Evolutionary conservation across 1,284 basidiomycete genomes (phyloP).

Genomic region (Marasmius fiardii): DNA sequence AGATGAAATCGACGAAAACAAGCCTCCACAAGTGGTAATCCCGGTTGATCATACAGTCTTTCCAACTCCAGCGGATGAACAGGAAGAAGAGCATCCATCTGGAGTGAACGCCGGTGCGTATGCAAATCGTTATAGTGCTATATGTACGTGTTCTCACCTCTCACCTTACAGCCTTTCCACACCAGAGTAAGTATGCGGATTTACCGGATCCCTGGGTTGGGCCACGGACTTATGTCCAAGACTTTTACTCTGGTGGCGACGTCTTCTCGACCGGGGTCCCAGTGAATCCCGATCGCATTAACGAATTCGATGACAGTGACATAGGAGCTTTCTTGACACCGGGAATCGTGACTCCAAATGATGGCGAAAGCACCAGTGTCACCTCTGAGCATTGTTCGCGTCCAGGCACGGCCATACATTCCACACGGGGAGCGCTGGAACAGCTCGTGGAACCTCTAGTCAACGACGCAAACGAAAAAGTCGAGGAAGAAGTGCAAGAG

Average conservation of each 20-base stretch:
- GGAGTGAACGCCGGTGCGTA: conserved; percentile 17
- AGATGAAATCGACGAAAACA: conserved; percentile 22
- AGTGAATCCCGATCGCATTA: conserved; percentile 22
- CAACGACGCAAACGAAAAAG: neutral
- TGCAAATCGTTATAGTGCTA: neutral
- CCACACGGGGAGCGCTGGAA: neutral
- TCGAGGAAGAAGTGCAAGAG: too few species aligned
- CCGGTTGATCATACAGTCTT: conserved; percentile 6
- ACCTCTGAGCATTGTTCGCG: neutral
- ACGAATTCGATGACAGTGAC: conserved; percentile 19
- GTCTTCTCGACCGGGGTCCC: conserved; percentile 15
- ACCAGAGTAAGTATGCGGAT: conserved; percentile 23
- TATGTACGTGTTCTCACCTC: neutral
- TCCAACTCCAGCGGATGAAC: conserved; percentile 9
- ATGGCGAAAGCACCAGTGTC: neutral
- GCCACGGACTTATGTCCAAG: conserved; percentile 48
- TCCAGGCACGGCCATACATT: neutral
- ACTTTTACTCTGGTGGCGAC: conserved; percentile 42
- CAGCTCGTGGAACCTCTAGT: neutral
- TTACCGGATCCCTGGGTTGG: conserved; percentile 49
- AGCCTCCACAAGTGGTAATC: neutral
- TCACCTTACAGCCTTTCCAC: conserved; percentile 20
- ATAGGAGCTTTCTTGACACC: conserved; percentile 14
- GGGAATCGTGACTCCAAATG: conserved; percentile 13
- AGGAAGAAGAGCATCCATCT: conserved; percentile 18